Evolutionary conservation across 805 yeast genomes (phyloP), one percentile per base, ranked within the genome.

Genomic region (Blastobotrys attinorum): DNA sequence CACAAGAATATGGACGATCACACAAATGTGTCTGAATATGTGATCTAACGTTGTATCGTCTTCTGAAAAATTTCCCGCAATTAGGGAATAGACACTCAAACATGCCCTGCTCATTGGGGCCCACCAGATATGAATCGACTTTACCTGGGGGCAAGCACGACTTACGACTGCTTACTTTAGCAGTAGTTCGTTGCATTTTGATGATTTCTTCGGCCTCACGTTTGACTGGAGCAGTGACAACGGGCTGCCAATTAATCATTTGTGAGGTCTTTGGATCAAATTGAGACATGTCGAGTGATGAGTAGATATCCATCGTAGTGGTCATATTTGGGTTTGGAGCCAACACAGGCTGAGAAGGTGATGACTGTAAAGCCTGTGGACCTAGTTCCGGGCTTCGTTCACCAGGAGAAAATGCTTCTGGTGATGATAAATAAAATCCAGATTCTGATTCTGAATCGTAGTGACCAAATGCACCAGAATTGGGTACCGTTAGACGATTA

Each of bases 1-100:
- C 71, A 65, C 99, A 92, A 0, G 73, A 67, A 63, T 86, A 90
- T 1, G 99, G 99, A 50, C 97, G 70, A 61, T 94, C 98, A 60
- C 90, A 81, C 40, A 92, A 65, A 69, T 92, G 99, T 0, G 98
- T 92, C 61, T 92, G 98, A 45, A 92, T 89, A 62, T 92, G 99
- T 0, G 96, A 86, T 49, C 97, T 70, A 10, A 87, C 86, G 57
- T 92, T 92, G 63, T 94, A 94, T 38, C 96, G 72, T 57, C 98
- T 72, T 5, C 88, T 79, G 64, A 92, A 90, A 43, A 73, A 67
- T 64, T 92, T 88, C 7, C 84, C 83, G 65, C 99, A 92, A 43
- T 72, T 71, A 13, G 82, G 75, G 62, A 71, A 90, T 47, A 75
- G 71, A 63, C 99, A 92, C 31, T 79, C 72, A 65, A 74, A 94